Base-by-base conservation (phyloP, 2,329 filamentous ascomycete genomes). In the Hypoxylon sp. region DNA sequence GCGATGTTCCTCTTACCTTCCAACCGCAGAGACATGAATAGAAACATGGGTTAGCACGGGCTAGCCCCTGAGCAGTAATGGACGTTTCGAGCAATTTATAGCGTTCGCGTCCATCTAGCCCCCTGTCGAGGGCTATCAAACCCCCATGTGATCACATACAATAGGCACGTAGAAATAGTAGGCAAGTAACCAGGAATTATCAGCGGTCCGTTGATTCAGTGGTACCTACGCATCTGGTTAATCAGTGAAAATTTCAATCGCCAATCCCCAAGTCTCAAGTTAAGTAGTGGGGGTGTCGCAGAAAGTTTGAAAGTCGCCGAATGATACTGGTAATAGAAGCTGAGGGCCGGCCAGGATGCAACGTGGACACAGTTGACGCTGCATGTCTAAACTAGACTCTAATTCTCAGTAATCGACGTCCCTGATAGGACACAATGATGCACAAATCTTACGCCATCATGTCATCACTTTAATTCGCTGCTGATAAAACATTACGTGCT, bases 361-460 rank as follows among this genome's bases (percentile, higher is more conserved):
- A 67, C 64, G 67, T 69, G 64, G 61, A 67, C 64, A 65, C 64
- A 54, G 51, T 52, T 53, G 40, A 52, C 53, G 50, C 56, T 64
- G 63, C 65, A 68, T 66, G 60, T 64, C 56, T 66, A 69, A 61
- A 61, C 61, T 68, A 65, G 61, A 54, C 52, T 58, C 36, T 48
- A 26, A 32, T 64, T 61, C 60, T 69, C 57, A 62, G 60, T 62
- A 69, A 66, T 67, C 53, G 28, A 38, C 45, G 64, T 44, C 12
- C 61, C 50, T 60, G 51, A 67, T 67, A 69, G 64, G 67, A 28
- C 49, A 61, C 26, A 38, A 67, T 64, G 64, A 50, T 65, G 48
- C 67, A 67, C 64, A 14, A 63, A 64, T 69, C 67, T 69, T 69
- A 69, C 67, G 67, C 67, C 67, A 69, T 69, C 57, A 62, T 67